These are phyloP conservation scores for Ampelomyces quisqualis DNA, from an alignment of 2,329 filamentous ascomycete genomes.

Conservation along the genomic window DNA sequence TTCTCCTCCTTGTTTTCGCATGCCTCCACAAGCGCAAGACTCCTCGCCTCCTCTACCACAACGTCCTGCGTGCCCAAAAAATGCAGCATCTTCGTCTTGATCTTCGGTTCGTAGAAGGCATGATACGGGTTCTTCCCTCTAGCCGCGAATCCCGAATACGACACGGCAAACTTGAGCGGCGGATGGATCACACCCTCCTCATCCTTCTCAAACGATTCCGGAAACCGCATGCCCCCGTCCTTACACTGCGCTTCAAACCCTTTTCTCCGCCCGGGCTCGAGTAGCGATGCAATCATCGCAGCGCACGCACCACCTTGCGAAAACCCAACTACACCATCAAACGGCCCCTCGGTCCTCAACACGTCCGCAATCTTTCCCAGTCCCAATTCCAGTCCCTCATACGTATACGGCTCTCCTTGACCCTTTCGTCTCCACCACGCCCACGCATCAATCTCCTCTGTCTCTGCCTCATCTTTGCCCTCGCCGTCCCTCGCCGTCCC, in stretches of 20 bases:
- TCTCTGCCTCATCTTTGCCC: conserved; percentile 47
- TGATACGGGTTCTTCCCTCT: conserved; percentile 59
- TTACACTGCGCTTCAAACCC: conserved; percentile 50
- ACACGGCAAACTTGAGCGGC: conserved; percentile 68
- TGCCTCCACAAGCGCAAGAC: conserved; percentile 64
- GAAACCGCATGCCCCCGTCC: conserved; percentile 54
- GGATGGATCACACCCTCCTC: conserved; percentile 48
- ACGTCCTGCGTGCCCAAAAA: conserved; percentile 82
- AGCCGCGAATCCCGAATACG: conserved; percentile 76
- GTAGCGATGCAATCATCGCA: conserved; percentile 68
- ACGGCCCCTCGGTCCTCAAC: conserved; percentile 35
- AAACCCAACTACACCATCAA: conserved; percentile 42
- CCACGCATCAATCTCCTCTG: conserved; percentile 66
- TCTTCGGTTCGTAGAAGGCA: conserved; percentile 72
- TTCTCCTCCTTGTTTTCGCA: conserved; percentile 57
- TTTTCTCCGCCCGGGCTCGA: conserved; percentile 59
- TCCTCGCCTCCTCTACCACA: conserved; percentile 78
- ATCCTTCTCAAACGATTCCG: conserved; percentile 45
- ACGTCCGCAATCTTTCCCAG: conserved; percentile 60
- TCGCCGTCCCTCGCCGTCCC: conserved; percentile 11
- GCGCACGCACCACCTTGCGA: conserved; percentile 57
- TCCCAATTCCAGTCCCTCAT: conserved; percentile 69
- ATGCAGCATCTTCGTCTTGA: conserved; percentile 77
- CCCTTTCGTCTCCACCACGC: conserved; percentile 80
- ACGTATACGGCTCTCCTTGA: conserved; percentile 51